Evolutionary conservation across 2,329 filamentous ascomycete species (phyloP), one percentile per base, ranked within the genome.

Genomic region (Xylariaceae sp.): DNA sequence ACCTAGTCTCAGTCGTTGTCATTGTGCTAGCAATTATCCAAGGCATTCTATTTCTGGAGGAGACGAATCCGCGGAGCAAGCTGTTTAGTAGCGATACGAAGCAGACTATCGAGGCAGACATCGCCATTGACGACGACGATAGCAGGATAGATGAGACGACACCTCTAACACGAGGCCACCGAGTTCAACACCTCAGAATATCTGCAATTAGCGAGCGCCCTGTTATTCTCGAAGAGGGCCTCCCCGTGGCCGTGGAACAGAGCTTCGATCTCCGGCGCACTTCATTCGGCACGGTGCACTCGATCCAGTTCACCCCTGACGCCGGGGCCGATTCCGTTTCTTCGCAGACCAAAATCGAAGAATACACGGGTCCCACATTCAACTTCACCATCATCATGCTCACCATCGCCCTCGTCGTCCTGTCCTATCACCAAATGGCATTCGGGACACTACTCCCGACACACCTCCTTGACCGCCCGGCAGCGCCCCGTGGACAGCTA

Each of bases 21-120:
- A 78, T 91, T 28, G 62, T 84, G 1, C 62, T 89, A 4, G 88
- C 90, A 62, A 78, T 90, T 29, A 66, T 84, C 7, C 67, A 90
- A 44, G 83, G 85, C n/a, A 76, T 82, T 43, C 67, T 89, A 23
- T 87, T 88, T 64, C 75, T 92, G 16, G 75, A 78, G 29, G 76
- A 78, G 64, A 78, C 76, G 0, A 75, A 76, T 28, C 68, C 73
- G 5, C 61, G 63, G 6, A 44, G 43, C n/a, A 64, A 33, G 9
- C n/a, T 54, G 2, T 58, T 49, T 31, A 19, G 14, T 11, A 16
- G 21, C 19, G 39, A 41, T 4, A n/a, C 26, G 11, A 58, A 56
- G 33, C 26, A 36, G 40, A 59, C 48, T 3, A 49, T 62, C 7
- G 70, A 62, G 5, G 63, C 44, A 26, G 70, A 66, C 8, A 61